Conservation (phyloP, 2,329 filamentous ascomycete species). For the Aspergillus viridinutans region DNA sequence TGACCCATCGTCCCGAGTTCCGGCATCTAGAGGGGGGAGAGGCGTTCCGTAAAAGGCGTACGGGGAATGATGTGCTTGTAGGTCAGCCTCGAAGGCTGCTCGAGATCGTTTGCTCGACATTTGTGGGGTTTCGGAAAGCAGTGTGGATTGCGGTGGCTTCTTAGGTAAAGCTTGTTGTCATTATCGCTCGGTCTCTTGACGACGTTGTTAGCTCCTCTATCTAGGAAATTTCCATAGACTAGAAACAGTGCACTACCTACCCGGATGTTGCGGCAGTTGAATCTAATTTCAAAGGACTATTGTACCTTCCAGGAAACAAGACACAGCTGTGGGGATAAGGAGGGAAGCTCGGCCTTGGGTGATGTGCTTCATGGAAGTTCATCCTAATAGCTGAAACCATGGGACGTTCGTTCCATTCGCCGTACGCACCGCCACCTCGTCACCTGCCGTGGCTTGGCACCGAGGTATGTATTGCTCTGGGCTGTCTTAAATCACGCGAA, state of each 20-base stretch:
- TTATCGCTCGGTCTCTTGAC: not conserved
- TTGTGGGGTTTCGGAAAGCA: not conserved
- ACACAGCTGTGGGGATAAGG: not conserved
- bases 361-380: not conserved
- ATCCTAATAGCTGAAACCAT: not conserved
- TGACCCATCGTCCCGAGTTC: conserved; percentile 80
- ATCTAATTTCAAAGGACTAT: not conserved
- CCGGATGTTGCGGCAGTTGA: not conserved
- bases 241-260: not conserved
- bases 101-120: conserved; percentile 81
- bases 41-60: conserved; percentile 81
- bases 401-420: not conserved
- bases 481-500: not conserved
- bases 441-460: not conserved
- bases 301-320: not conserved
- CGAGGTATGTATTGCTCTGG: not conserved
- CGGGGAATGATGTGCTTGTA: conserved; percentile 62
- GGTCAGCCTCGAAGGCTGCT: conserved; percentile 71
- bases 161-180: not conserved
- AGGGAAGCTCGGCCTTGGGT: not conserved
- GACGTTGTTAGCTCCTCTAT: not conserved
- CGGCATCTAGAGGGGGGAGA: conserved; percentile 70
- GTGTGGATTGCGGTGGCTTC: not conserved
- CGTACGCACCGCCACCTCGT: not conserved
- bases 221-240: not conserved